Evolutionary conservation across 257 asterid genomes (phyloP).

Genomic region (Marsdenia floribunda): DNA sequence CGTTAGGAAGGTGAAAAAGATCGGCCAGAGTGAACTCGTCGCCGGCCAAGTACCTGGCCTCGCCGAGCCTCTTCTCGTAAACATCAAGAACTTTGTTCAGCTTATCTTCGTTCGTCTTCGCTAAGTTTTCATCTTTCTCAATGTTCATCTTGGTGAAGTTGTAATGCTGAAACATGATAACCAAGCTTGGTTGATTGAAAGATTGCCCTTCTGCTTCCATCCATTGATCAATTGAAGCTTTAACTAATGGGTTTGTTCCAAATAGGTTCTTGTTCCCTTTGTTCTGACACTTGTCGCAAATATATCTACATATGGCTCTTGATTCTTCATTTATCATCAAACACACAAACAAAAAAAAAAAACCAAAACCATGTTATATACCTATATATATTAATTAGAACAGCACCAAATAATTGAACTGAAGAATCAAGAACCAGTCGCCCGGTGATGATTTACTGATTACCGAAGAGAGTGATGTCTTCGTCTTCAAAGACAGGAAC

Average conservation of each 20-base stretch:
- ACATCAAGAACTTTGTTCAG: constrained; percentile 73
- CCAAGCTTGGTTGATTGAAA: constrained; percentile 61
- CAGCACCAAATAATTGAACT: too few species aligned
- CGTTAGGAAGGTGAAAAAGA: constrained; percentile 74
- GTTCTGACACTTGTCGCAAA: constrained; percentile 48
- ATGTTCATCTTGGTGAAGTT: constrained; percentile 59
- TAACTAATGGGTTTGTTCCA: constrained; percentile 50
- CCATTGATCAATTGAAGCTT: constrained; percentile 78
- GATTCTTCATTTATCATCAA: constrained; percentile 38
- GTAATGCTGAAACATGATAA: constrained; percentile 57
- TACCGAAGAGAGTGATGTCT: constrained; percentile 60
- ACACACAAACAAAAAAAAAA: neutral
- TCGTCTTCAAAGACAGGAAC: constrained; percentile 78
- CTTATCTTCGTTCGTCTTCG: constrained; percentile 59
- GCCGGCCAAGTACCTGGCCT: constrained; percentile 64
- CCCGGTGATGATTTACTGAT: neutral
- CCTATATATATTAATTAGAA: too few species aligned
- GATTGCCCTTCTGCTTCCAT: constrained; percentile 65
- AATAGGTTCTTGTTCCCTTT: constrained; percentile 47
- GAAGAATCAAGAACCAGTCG: neutral
- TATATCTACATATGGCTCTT: constrained; percentile 56
- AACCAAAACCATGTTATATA: too few species aligned
- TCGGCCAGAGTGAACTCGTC: constrained; percentile 78
- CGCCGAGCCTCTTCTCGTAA: constrained; percentile 69
- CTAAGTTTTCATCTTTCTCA: constrained; percentile 57